Evolutionary conservation across 2,329 filamentous ascomycete species (phyloP), one percentile per base, ranked within the genome.

Genomic region (Metarhizium rileyi): DNA sequence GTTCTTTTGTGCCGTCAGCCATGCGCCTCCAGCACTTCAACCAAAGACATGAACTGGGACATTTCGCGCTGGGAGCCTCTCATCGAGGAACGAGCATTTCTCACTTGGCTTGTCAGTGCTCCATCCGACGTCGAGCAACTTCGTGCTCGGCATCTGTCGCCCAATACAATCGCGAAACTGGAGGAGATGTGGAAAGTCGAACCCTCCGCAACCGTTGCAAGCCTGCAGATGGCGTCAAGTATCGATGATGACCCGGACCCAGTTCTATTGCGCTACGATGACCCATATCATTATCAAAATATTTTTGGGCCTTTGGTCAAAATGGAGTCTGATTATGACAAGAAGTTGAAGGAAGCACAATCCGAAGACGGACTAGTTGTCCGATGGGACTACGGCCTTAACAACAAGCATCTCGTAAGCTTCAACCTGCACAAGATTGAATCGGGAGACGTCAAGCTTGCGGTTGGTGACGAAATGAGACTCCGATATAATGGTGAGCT

Each of bases 1-100:
- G 93, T 98, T 23, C 81, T 98, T 42, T 79, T 98, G 35, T 98
- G 93, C 67, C 90, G 93, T 53, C 93, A 97, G 68, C 93, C 93
- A 44, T 98, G 93, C 67, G 93, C 91, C 30, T 86, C 93, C 26
- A 91, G 87, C 71, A 87, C 90, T 1, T 97, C 93, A 30, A 91
- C 89, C 56, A 98, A 98, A 70, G 93, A 98, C 62, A 97, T 98
- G 90, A 98, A 93, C 66, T 98, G 93, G 93, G 93, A 98, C 66
- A 94, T 90, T 5, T 95, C 91, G 25, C 83, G 90, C 63, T 98
- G 93, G 93, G 90, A 97, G 66, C 93, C 93, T 12, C 76, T 98
- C 51, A 97, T 98, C 56, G 90, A 96, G 67, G 93, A 98, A 63
- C 88, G 93, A 46, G 93, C 90, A 16, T 98, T 98, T 65, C 71